These are phyloP conservation scores for Erythrobasidium hasegawianum DNA, from an alignment of 1,284 basidiomycete genomes.

Conservation along the genomic window DNA sequence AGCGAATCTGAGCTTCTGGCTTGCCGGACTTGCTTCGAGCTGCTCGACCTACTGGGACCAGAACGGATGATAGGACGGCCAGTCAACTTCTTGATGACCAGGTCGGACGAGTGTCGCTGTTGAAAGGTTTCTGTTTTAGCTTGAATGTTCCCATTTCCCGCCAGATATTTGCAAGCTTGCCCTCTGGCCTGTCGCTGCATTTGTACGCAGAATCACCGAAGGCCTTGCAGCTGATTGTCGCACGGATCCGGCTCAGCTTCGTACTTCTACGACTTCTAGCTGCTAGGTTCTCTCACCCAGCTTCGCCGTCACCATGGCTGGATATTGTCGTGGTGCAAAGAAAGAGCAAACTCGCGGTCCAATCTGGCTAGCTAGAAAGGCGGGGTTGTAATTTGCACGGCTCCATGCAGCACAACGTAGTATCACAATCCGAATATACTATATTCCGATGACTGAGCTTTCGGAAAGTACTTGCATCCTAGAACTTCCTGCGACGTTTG, in stretches of 20 bases:
- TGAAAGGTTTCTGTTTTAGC: background rate
- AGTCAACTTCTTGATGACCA: conserved; percentile 36
- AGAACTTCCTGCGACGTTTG: background rate
- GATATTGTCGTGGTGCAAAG: background rate
- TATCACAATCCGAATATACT: too few relatives aligned
- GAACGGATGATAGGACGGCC: conserved; percentile 45
- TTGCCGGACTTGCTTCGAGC: background rate
- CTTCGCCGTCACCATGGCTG: conserved; percentile 6
- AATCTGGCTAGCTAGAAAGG: too few relatives aligned
- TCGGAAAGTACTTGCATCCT: too few relatives aligned
- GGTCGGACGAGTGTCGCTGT: conserved; percentile 37
- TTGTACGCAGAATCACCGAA: background rate
- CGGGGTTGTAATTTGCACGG: too few relatives aligned
- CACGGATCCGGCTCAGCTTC: background rate
- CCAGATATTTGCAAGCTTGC: background rate
- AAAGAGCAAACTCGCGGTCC: background rate
- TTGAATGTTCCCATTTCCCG: background rate
- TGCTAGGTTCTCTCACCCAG: background rate
- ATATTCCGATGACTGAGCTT: too few relatives aligned
- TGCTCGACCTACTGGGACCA: conserved; percentile 30
- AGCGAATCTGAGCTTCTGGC: background rate
- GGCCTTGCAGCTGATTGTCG: background rate
- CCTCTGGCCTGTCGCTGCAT: background rate
- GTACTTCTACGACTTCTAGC: background rate
- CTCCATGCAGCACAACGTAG: too few relatives aligned